These are phyloP conservation scores for Triticum timopheevii DNA, from an alignment of 176 grass and related monocot species.

Conservation along the genomic window DNA sequence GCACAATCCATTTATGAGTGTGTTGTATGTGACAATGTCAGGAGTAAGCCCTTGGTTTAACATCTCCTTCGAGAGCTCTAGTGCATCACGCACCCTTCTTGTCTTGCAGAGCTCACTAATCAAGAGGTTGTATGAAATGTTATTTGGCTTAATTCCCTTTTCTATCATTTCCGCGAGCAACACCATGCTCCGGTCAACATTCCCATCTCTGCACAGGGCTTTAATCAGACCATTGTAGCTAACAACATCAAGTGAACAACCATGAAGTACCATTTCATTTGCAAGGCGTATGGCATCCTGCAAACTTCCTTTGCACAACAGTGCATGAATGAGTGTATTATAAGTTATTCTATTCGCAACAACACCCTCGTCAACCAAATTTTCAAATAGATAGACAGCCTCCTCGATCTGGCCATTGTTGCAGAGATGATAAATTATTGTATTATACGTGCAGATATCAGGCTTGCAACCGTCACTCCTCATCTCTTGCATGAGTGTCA, in stretches of 20 bases:
- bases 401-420: slow-evolving; percentile 57
- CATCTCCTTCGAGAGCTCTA: slow-evolving; percentile 82
- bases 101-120: slow-evolving; percentile 73
- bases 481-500: slow-evolving; percentile 70
- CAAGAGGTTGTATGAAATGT: slow-evolving; percentile 83
- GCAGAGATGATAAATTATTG: slow-evolving; percentile 79
- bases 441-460: slow-evolving; percentile 83
- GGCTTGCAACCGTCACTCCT: slow-evolving; percentile 65
- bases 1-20: slow-evolving; percentile 84
- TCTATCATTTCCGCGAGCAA: slow-evolving; percentile 74
- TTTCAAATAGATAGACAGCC: slow-evolving; percentile 58
- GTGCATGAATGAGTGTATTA: slow-evolving; percentile 75
- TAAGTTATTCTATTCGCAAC: slow-evolving; percentile 79
- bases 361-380: slow-evolving; percentile 67
- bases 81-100: slow-evolving; percentile 69
- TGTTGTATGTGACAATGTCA: slow-evolving; percentile 97
- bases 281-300: slow-evolving; percentile 61
- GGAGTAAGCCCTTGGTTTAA: slow-evolving; percentile 63
- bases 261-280: slow-evolving; percentile 78
- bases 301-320: slow-evolving; percentile 56
- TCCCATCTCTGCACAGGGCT: slow-evolving; percentile 74
- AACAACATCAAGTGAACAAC: slow-evolving; percentile 67
- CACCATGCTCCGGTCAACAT: slow-evolving; percentile 49
- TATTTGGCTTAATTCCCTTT: slow-evolving; percentile 82
- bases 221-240: slow-evolving; percentile 92